Base-by-base conservation (phyloP, 805 yeast genomes). In the Wickerhamiella nectarea region DNA sequence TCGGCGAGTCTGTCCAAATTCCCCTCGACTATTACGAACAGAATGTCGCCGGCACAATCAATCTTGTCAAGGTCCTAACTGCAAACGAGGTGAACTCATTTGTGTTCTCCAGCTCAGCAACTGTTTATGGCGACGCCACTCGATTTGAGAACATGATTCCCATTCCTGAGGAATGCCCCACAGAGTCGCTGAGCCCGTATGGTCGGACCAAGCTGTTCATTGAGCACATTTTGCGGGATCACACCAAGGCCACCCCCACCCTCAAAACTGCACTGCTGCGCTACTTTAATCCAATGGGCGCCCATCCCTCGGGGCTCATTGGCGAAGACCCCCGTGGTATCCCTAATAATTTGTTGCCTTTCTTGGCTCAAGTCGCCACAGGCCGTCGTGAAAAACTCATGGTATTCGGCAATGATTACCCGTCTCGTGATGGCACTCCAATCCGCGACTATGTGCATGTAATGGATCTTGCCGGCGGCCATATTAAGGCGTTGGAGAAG, bases 231-330 rank as follows among this genome's bases (percentile, higher is more conserved):
- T 61, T 76, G 48, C 62, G 69, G 26, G 86, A 78, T 56, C 60
- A 74, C 20, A 64, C 72, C 52, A 52, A 60, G 4, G 67, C 75
- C 36, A 54, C 54, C 36, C 54, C 59, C 3, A 48, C 52, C 4
- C 57, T 62, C 57, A 52, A 53, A 24, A 64, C 62, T 11, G 89
- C 86, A 4, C 68, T 80, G 40, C 64, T 83, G 54, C 70, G 91
- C 46, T 83, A 81, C 62, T 82, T 80, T 66, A 81, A 82, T 56
- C 91, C 93, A 28, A 79, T 80, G 51, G 93, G 93, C 31, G 89
- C 91, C 14, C 93, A 82, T 57, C 82, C 87, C 3, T 74, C 84
- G 2, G 91, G 91, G 10, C 61, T 75, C 28, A 68, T 82, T 47
- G 93, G 93, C 31, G 93, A 83, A 56, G 87, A 81, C 57, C 87